Base-by-base conservation (phyloP, 2,329 filamentous ascomycete genomes). In the Xylariaceae sp. region DNA sequence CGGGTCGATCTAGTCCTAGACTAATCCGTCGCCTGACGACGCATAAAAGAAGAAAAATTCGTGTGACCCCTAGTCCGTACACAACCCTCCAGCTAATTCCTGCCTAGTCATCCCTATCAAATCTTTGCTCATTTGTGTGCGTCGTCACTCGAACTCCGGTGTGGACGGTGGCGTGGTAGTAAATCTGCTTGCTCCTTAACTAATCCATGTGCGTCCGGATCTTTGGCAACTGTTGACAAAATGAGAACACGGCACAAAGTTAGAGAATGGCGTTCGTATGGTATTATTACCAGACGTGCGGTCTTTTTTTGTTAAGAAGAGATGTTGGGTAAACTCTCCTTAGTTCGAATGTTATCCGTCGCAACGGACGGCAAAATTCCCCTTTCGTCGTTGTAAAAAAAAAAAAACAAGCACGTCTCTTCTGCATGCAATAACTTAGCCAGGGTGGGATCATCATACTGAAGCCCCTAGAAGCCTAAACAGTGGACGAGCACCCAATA, bases 381-480 rank as follows among this genome's bases (percentile, higher is more conserved):
- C 45, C 48, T 45, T 51, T 51, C 15, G 7, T 51, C 37, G 9
- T 35, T 30, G 10, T 34, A 35, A 51, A 51, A 3, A 51, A 34
- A 51, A 35, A 15, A 17, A 13, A 35, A 39, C n/a, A 18, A 48
- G 53, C 57, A 60, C 45, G 39, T 58, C 47, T 6, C n/a, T 53
- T 44, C 56, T 48, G 54, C 59, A 65, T 64, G 62, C 53, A 59
- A 62, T 64, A 58, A 68, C 54, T 68, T 68, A 66, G 60, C 64
- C 58, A 64, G 65, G 60, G 66, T 62, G 61, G 61, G 66, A 69
- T 68, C 63, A 60, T 65, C 57, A 64, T 71, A 72, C 64, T 66
- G 61, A 72, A 71, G 62, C 69, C 68, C 56, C 51, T 71, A 70
- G 58, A 68, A 8, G 65, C 62, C 65, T 70, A 65, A 68, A 62